Evolutionary conservation across 495 filamentous ascomycete genomes (phyloP).

Genomic region (Staphylotrichum tortipilum): DNA sequence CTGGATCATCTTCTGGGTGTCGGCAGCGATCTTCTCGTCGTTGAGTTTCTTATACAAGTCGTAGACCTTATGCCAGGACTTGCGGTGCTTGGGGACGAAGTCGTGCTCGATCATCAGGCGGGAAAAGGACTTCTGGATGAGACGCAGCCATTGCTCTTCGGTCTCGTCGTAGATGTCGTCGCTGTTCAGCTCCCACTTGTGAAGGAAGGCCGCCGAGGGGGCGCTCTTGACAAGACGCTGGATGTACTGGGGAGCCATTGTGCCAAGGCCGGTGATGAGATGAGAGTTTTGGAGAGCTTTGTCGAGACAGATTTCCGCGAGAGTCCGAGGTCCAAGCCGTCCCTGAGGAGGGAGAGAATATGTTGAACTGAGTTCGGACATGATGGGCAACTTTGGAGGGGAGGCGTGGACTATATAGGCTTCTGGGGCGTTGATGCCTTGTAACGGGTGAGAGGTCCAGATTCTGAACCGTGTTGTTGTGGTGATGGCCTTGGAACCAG

Average conservation of each 20-base stretch:
- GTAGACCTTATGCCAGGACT: conserved; percentile 31
- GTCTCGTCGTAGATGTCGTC: conserved; percentile 28
- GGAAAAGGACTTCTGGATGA: conserved; percentile 30
- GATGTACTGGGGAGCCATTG: conserved; percentile 8
- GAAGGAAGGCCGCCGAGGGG: conserved; percentile 27
- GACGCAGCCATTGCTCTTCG: conserved; percentile 28
- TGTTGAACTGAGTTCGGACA: background rate
- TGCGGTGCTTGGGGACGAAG: conserved; percentile 25
- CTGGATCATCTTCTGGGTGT: conserved; percentile 33
- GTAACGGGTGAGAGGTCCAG: too few relatives aligned
- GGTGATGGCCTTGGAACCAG: too few relatives aligned
- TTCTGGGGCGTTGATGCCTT: too few relatives aligned
- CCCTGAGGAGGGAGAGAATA: background rate
- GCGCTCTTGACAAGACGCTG: conserved; percentile 24
- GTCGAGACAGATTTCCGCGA: conserved; percentile 25
- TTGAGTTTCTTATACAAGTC: conserved; percentile 31
- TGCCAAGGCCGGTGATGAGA: conserved; percentile 5
- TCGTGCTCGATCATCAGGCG: conserved; percentile 13
- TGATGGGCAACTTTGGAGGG: background rate
- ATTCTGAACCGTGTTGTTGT: too few relatives aligned
- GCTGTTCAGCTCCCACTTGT: conserved; percentile 24
- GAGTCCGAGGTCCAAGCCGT: conserved; percentile 24
- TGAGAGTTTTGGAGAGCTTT: conserved; percentile 24
- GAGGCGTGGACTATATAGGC: too few relatives aligned
- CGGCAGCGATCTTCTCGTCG: conserved; percentile 42